Percentiles rank a stretch among this genome's conserved stretches.
These are phyloP conservation scores for Aspergillus olivimuriae DNA, from an alignment of 495 filamentous ascomycete genomes.

Conservation along the genomic window DNA sequence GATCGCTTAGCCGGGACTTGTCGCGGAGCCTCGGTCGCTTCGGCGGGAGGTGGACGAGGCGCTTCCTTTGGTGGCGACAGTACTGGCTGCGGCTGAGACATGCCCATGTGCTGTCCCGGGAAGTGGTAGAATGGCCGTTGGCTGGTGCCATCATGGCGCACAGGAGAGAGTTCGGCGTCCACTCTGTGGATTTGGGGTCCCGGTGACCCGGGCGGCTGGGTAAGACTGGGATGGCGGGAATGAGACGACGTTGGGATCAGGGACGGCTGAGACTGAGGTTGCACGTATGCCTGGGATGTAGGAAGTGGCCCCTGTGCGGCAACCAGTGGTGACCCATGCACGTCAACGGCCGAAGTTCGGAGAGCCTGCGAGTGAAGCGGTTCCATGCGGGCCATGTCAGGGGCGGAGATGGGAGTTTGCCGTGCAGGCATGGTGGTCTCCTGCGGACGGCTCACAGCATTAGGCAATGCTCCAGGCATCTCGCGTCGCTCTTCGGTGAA, in stretches of 20 bases:
- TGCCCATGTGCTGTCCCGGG: conserved; percentile 17
- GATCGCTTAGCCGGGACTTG: conserved; percentile 51
- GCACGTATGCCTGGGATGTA: conserved; percentile 23
- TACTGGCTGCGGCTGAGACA: conserved; percentile 27
- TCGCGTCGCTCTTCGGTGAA: conserved; percentile 42
- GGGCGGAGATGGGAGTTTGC: conserved; percentile 19
- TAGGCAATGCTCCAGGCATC: conserved; percentile 23
- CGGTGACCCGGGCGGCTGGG: conserved; percentile 34
- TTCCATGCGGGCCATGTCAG: conserved; percentile 35
- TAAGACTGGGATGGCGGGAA: conserved; percentile 37
- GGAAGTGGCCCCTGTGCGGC: conserved; percentile 7
- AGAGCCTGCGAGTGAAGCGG: conserved; percentile 25
- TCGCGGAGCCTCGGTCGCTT: conserved; percentile 35
- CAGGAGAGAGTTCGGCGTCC: conserved; percentile 32
- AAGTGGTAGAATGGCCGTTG: conserved; percentile 28
- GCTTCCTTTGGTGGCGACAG: conserved; percentile 39
- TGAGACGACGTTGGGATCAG: conserved; percentile 25
- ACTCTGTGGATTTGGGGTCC: conserved; percentile 23
- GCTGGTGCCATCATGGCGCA: conserved; percentile 34
- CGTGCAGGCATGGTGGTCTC: conserved; percentile 29
- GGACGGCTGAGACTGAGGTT: conserved; percentile 19
- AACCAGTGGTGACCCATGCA: conserved; percentile 20
- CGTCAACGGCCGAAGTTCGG: conserved; percentile 14
- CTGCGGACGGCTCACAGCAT: conserved; percentile 21
- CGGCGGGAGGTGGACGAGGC: conserved; percentile 30